A percentile compares a stretch with the other conserved stretches of the same genome.
phyloP scores from a whole-genome alignment of 139 green algal genomes.

The Pseudopediastrum boryanum region DNA sequence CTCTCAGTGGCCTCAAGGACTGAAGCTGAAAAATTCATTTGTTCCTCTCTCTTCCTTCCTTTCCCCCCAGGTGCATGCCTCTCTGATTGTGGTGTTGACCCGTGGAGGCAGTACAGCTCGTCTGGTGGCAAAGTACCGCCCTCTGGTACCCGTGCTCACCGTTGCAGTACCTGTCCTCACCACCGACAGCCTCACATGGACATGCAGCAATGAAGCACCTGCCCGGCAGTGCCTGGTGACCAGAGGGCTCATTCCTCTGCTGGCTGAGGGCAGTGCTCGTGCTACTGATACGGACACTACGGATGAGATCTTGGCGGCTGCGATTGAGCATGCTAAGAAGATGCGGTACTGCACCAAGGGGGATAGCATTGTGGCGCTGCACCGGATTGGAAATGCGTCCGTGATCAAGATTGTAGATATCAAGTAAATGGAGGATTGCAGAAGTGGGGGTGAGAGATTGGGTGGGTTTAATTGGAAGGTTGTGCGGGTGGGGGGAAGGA shows the following conservation, averaged over 20 bases:
- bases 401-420: slow-evolving; percentile 96
- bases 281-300: slow-evolving; percentile 92
- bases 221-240: slow-evolving; percentile 85
- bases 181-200: slow-evolving; percentile 89
- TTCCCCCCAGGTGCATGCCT: slow-evolving; percentile 80
- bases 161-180: slow-evolving; percentile 85
- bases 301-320: slow-evolving; percentile 88
- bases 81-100: slow-evolving; percentile 91
- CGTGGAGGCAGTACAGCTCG: slow-evolving; percentile 87
- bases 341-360: slow-evolving; percentile 76
- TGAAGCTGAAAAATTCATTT: no score
- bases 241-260: slow-evolving; percentile 86
- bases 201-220: slow-evolving; percentile 86
- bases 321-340: slow-evolving; percentile 85
- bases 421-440: no score
- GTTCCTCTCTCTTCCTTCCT: not conserved
- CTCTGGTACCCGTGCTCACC: slow-evolving; percentile 88
- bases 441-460: no score
- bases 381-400: slow-evolving; percentile 94
- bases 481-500: no score
- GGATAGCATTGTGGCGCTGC: slow-evolving; percentile 91
- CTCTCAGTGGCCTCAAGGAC: no score
- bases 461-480: no score
- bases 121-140: slow-evolving; percentile 94
- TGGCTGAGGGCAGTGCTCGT: slow-evolving; percentile 88